Percentiles rank a stretch among this genome's conserved stretches.
Conservation (phyloP, 345 rosid genomes). For the Salix exigua region DNA sequence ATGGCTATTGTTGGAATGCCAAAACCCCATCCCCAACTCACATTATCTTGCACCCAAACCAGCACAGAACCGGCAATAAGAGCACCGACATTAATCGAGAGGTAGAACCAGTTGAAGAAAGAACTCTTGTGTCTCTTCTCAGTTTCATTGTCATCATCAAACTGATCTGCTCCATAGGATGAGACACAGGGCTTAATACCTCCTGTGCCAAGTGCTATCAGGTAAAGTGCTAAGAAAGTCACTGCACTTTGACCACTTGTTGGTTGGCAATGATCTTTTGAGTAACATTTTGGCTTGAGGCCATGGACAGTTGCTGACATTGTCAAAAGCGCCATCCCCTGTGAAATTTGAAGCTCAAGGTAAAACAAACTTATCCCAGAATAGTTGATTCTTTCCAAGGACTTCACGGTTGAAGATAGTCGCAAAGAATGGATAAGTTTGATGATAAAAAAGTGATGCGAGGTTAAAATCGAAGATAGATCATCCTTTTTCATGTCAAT, state of each 20-base stretch:
- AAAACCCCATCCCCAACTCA: conserved; percentile 59
- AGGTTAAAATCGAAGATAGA: background rate
- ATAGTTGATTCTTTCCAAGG: background rate
- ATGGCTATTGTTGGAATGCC: conserved; percentile 49
- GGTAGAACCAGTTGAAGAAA: conserved; percentile 58
- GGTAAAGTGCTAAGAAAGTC: conserved; percentile 43
- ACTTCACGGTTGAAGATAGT: background rate
- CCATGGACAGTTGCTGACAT: conserved; percentile 49
- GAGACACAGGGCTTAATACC: conserved; percentile 64
- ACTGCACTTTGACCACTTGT: conserved; percentile 27
- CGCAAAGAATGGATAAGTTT: background rate
- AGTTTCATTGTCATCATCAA: conserved; percentile 35
- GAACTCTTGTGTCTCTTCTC: conserved; percentile 48
- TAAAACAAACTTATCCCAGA: background rate
- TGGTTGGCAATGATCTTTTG: conserved; percentile 29
- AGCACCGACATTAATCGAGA: conserved; percentile 47
- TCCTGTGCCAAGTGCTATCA: conserved; percentile 47
- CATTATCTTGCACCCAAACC: conserved; percentile 52
- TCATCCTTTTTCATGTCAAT: background rate
- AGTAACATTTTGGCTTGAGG: conserved; percentile 37
- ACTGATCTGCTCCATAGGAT: conserved; percentile 60
- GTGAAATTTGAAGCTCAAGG: background rate
- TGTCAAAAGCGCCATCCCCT: conserved; percentile 53
- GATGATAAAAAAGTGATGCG: background rate
- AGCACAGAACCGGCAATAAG: conserved; percentile 43